These are phyloP conservation scores for Paraurostyla sp. DNA, from an alignment of 73 alveolate genomes.

Conservation along the genomic window DNA sequence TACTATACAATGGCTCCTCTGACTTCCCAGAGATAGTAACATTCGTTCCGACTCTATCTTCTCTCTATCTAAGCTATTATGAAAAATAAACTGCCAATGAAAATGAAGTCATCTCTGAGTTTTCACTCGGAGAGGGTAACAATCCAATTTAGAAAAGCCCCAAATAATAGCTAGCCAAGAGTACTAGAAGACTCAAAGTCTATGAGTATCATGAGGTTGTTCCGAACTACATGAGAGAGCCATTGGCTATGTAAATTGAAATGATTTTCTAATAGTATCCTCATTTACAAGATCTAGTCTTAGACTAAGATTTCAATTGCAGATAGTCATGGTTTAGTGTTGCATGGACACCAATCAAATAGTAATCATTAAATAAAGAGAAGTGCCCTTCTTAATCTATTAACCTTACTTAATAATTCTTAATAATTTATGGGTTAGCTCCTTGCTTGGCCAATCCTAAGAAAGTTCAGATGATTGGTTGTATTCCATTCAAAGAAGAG, in stretches of 20 bases:
- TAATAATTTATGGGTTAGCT: neutral
- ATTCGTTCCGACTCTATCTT: conserved; percentile 31
- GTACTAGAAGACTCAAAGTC: neutral
- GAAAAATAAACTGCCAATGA: neutral
- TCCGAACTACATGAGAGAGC: neutral
- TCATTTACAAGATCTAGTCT: neutral
- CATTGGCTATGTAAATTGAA: neutral
- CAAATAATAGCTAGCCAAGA: neutral
- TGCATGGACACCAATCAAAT: conserved; percentile 24
- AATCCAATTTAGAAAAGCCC: no score
- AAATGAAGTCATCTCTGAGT: neutral
- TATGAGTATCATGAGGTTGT: conserved; percentile 16
- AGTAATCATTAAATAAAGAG: neutral
- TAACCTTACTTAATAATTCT: neutral
- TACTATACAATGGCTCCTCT: neutral
- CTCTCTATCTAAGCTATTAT: neutral
- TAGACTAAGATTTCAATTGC: neutral
- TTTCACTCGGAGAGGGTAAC: no score
- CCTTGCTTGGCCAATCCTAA: neutral
- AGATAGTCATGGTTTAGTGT: neutral
- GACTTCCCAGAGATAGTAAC: neutral
- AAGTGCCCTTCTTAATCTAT: no score
- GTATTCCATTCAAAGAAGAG: neutral
- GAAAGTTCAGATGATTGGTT: conserved; percentile 10
- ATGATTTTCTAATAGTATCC: neutral